Evolutionary conservation across 1,139 yeast genomes (phyloP), one percentile per base, ranked within the genome.

Genomic region (Blastobotrys persicus): DNA sequence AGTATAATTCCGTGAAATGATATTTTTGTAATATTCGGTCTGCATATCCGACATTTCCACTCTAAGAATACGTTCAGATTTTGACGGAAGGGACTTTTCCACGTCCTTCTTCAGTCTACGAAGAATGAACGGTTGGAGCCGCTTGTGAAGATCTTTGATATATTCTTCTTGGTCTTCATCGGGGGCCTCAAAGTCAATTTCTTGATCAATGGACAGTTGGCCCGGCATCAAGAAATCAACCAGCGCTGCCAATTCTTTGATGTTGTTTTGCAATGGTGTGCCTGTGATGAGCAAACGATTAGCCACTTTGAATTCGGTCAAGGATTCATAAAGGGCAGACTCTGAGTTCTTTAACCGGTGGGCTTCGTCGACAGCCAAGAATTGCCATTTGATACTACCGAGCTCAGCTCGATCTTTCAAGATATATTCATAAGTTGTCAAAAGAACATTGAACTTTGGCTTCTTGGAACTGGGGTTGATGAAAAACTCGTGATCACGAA

Each of bases 191-290:
- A 88, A 89, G 70, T 92, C 97, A 65, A 92, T 91, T 65, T 89
- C 97, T 67, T 88, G 95, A 55, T 91, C 96, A 59, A 94, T 91
- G 52, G 76, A 76, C 59, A 91, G 83, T 59, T 81, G 83, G 0
- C 98, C 98, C 1, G 98, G 98, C 96, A 89, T 89, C 63, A 94
- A 75, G 66, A 94, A 94, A 65, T 92, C 88, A 50, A 95, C 89
- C 55, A 94, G 76, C 0, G 99, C 98, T 1, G 96, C 96, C 58
- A 94, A 76, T 69, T 94, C 99, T 62, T 88, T 88, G 60, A 94
- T 85, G 66, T 92, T 94, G 65, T 94, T 94, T 67, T 92, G 99
- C 56, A 92, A 76, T 2, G 99, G 99, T 1, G 99, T 94, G 71
- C 99, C 99, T 3, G 99, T 94, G 58, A 94, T 94, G 55, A 94